Conservation (phyloP, 306 rosid species). For the Neltuma alba region DNA sequence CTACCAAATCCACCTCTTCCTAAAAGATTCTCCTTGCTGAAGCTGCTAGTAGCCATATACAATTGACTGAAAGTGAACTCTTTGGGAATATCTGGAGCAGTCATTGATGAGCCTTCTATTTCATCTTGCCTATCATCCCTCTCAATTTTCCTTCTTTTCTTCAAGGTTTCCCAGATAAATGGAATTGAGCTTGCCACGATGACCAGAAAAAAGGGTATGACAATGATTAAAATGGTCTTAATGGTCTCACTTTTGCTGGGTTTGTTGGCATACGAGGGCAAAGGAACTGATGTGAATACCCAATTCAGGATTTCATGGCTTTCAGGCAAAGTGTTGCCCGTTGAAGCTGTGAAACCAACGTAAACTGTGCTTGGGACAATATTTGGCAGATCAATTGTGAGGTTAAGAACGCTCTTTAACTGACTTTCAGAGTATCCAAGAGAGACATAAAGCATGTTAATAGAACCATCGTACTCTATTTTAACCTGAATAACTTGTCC, state of each 20-base stretch:
- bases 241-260: neutral
- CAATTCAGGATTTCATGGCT: conserved; percentile 52
- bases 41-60: conserved; percentile 47
- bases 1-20: conserved; percentile 63
- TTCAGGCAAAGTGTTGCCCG: conserved; percentile 40
- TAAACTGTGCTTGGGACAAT: conserved; percentile 47
- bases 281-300: conserved; percentile 57
- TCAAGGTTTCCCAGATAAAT: conserved; percentile 37
- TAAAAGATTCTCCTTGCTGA: conserved; percentile 53
- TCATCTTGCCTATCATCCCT: conserved; percentile 29
- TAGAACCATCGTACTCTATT: conserved; percentile 56
- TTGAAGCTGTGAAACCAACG: conserved; percentile 66
- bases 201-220: conserved; percentile 33
- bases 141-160: conserved; percentile 23
- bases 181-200: conserved; percentile 26
- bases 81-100: conserved; percentile 45
- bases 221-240: conserved; percentile 35
- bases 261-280: conserved; percentile 33
- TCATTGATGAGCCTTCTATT: conserved; percentile 46
- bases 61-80: conserved; percentile 52
- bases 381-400: conserved; percentile 38
- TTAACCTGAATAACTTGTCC: conserved; percentile 50
- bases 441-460: conserved; percentile 41
- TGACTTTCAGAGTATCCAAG: conserved; percentile 41
- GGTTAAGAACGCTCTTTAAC: conserved; percentile 44